A percentile compares a stretch with the other conserved stretches of the same genome.
Evolutionary conservation across 2,329 filamentous ascomycete genomes (phyloP).

Genomic region (Phaeoacremonium minimum): DNA sequence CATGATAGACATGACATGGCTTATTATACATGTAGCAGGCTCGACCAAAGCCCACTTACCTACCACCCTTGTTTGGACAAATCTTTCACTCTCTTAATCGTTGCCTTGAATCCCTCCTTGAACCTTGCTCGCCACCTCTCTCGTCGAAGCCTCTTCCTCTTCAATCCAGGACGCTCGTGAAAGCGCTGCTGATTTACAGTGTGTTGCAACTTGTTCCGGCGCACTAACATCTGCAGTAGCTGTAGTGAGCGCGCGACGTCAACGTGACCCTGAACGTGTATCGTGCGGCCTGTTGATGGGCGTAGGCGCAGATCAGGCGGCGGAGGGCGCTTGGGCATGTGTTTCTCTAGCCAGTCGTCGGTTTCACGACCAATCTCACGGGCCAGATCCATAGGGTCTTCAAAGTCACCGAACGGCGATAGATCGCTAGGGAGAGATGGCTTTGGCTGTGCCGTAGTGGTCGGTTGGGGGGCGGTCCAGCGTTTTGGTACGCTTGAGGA

Average conservation of each 20-base stretch:
- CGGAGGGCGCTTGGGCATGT: constrained; percentile 7
- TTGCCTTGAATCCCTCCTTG: constrained; percentile 61
- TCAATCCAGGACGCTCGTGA: constrained; percentile 72
- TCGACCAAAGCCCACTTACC: too few relatives aligned
- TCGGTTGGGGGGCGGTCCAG: too few relatives aligned
- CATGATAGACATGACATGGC: too few relatives aligned
- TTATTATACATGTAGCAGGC: too few relatives aligned
- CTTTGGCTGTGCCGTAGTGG: too few relatives aligned
- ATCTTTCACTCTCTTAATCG: constrained; percentile 60
- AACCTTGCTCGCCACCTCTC: constrained; percentile 68
- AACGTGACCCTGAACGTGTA: constrained; percentile 33
- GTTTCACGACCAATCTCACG: constrained; percentile 18
- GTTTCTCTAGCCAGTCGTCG: constrained; percentile 14
- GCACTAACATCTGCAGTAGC: constrained; percentile 31
- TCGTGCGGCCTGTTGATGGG: constrained; percentile 38
- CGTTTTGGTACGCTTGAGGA: too few relatives aligned
- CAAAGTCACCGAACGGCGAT: too few relatives aligned
- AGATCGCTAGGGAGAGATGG: too few relatives aligned
- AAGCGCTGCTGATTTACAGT: constrained; percentile 60
- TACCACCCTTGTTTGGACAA: constrained; percentile 79
- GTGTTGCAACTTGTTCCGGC: constrained; percentile 50
- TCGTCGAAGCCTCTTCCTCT: constrained; percentile 69
- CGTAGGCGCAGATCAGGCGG: constrained; percentile 28
- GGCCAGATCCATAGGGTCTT: constrained; percentile 1
- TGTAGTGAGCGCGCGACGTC: constrained; percentile 41